A percentile compares a stretch with the other conserved stretches of the same genome.
Evolutionary conservation across 1,284 basidiomycete species (phyloP).

Genomic region (Erythrobasidium hasegawianum): DNA sequence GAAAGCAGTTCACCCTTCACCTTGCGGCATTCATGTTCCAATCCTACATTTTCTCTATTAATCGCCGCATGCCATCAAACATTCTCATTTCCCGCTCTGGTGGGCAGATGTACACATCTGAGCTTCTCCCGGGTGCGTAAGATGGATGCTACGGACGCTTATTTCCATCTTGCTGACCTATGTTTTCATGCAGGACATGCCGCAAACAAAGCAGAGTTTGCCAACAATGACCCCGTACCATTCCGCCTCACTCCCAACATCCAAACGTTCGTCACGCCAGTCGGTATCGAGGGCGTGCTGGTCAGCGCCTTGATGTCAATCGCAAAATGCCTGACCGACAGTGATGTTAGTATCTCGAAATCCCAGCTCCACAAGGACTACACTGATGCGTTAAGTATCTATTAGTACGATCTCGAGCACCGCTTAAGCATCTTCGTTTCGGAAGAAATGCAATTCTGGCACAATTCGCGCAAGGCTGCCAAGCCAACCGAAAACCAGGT

Average conservation of each 20-base stretch:
- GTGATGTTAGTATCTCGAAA: constrained; percentile 67
- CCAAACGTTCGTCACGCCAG: constrained; percentile 85
- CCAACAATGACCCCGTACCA: constrained; percentile 73
- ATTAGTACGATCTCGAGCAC: constrained; percentile 80
- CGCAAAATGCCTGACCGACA: constrained; percentile 81
- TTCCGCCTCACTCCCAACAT: constrained; percentile 97
- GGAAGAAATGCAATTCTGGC: constrained; percentile 83
- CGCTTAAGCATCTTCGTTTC: constrained; percentile 84
- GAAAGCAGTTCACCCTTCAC: constrained; percentile 93
- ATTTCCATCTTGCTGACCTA: too few species aligned
- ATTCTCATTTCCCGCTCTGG: constrained; percentile 87
- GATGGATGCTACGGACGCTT: background rate
- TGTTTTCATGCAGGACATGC: constrained; percentile 46
- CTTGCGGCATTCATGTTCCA: constrained; percentile 85
- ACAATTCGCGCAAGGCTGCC: constrained; percentile 36
- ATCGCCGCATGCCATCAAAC: constrained; percentile 74
- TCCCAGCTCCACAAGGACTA: background rate
- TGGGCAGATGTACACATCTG: constrained; percentile 84
- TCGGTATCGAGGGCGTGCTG: constrained; percentile 85
- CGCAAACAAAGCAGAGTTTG: constrained; percentile 49
- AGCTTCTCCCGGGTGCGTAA: constrained; percentile 71
- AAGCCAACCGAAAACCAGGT: constrained; percentile 57
- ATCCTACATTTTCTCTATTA: constrained; percentile 82
- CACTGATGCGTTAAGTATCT: constrained; percentile 8
- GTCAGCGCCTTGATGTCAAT: constrained; percentile 86